Conservation (phyloP, 768 basidiomycete species). For the Suillus weaverae region DNA sequence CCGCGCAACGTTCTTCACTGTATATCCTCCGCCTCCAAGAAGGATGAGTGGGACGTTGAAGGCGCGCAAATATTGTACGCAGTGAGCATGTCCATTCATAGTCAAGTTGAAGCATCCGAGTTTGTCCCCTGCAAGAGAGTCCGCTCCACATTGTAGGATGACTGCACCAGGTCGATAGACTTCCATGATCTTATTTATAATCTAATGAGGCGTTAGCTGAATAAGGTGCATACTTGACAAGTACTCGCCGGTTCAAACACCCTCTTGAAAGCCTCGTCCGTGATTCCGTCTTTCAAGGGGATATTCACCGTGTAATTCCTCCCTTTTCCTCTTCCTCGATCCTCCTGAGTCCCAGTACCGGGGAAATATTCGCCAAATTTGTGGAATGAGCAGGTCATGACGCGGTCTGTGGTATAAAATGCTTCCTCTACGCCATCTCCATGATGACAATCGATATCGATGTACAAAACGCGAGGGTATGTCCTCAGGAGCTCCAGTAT, state of each 20-base stretch:
- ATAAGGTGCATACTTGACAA: constrained; percentile 1
- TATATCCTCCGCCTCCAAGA: constrained; percentile 96
- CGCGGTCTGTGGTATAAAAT: constrained; percentile 95
- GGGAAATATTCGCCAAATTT: constrained; percentile 89
- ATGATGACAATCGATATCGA: constrained; percentile 98
- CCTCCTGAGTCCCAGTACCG: constrained; percentile 79
- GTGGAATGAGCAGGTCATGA: constrained; percentile 97
- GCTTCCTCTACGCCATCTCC: constrained; percentile 99
- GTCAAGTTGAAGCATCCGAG: constrained; percentile 95
- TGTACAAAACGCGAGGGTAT: constrained; percentile 87
- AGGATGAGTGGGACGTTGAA: constrained; percentile 87
- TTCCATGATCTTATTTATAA: constrained; percentile 82
- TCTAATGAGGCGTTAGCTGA: constrained; percentile 41
- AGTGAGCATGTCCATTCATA: constrained; percentile 93
- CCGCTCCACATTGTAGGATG: constrained; percentile 93
- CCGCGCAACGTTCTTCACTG: constrained; percentile 92
- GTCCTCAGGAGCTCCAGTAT: constrained; percentile 90
- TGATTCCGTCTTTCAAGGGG: constrained; percentile 91
- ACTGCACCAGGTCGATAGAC: constrained; percentile 86
- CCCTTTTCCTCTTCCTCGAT: constrained; percentile 80
- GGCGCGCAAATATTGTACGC: constrained; percentile 81
- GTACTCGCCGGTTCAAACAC: constrained; percentile 88
- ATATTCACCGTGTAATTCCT: constrained; percentile 91
- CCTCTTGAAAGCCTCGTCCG: constrained; percentile 81
- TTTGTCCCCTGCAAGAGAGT: constrained; percentile 94